A percentile compares a stretch with the other conserved stretches of the same genome.
These are phyloP conservation scores for Ustilago nuda DNA, from an alignment of 1,284 basidiomycete genomes.

Conservation along the genomic window DNA sequence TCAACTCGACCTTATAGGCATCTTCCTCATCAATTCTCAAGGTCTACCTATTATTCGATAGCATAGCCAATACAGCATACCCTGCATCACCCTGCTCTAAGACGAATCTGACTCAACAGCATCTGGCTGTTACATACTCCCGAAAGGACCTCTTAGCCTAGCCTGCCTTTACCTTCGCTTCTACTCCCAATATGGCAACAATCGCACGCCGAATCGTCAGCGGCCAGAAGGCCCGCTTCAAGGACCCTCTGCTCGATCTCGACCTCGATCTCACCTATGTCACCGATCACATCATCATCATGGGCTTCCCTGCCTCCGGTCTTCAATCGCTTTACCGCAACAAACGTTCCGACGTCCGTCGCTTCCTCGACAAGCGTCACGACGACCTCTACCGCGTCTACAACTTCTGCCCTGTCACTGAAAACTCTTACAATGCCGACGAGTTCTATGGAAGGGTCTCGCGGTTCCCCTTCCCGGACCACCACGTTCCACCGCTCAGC, in stretches of 20 bases:
- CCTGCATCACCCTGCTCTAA: background rate
- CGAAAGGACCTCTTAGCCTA: background rate
- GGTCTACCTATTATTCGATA: background rate
- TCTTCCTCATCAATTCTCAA: background rate
- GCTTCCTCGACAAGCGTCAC: conserved; percentile 81
- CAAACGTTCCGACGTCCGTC: conserved; percentile 79
- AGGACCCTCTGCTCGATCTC: conserved; percentile 77
- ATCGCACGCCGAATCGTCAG: conserved; percentile 71
- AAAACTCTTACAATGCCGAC: conserved; percentile 71
- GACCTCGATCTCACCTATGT: conserved; percentile 87
- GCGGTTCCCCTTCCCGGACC: conserved; percentile 85
- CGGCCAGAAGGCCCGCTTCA: conserved; percentile 80
- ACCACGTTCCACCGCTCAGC: conserved; percentile 80
- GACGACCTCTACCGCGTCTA: conserved; percentile 84
- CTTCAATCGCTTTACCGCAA: conserved; percentile 86
- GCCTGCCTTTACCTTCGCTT: background rate
- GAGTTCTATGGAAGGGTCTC: conserved; percentile 76
- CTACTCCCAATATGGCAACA: conserved; percentile 34
- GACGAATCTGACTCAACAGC: background rate
- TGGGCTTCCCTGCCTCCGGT: conserved; percentile 84
- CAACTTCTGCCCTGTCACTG: conserved; percentile 75
- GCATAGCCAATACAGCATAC: background rate
- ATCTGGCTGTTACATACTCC: background rate
- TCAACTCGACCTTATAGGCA: conserved; percentile 1
- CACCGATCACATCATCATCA: conserved; percentile 78